A percentile compares a stretch with the other conserved stretches of the same genome.
phyloP scores from a whole-genome alignment of 2,329 filamentous ascomycete genomes.

The Periconia macrospinosa region DNA sequence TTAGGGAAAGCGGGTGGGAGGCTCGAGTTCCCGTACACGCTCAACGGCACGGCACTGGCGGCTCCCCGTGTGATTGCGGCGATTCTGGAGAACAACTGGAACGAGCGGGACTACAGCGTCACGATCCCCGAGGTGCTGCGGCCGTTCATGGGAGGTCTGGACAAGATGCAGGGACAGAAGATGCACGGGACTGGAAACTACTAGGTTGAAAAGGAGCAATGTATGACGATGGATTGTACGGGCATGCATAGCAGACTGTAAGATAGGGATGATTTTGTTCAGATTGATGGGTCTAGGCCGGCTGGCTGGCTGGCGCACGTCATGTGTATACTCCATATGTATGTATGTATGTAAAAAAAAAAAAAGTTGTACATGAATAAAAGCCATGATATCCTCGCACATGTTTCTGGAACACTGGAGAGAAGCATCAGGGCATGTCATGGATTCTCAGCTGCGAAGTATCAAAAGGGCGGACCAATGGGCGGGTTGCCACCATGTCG shows the following conservation, averaged over 20 bases:
- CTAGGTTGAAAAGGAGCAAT: conserved; percentile 2
- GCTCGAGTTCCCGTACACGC: conserved; percentile 78
- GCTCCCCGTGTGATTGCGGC: conserved; percentile 88
- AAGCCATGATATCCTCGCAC: not conserved
- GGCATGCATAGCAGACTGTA: not conserved
- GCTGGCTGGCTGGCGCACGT: not conserved
- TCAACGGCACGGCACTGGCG: conserved; percentile 92
- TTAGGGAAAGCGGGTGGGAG: conserved; percentile 49
- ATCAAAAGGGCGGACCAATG: not conserved
- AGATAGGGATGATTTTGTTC: not conserved
- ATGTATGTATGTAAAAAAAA: not conserved
- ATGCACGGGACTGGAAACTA: conserved; percentile 16
- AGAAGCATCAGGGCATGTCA: too few relatives aligned
- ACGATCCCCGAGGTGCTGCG: conserved; percentile 76
- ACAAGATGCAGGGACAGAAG: conserved; percentile 32
- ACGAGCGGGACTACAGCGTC: conserved; percentile 68
- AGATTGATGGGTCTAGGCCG: too few relatives aligned
- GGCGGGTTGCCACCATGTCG: not conserved
- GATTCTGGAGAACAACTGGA: conserved; percentile 88
- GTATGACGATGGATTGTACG: not conserved
- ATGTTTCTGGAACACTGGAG: too few relatives aligned
- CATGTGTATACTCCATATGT: not conserved
- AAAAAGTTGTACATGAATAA: not conserved
- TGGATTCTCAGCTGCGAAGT: too few relatives aligned
- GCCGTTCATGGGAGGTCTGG: conserved; percentile 73